Evolutionary conservation across 352 stramenopile species (phyloP), one percentile per base, ranked within the genome.

Genomic region (Pythium sukuiense): DNA sequence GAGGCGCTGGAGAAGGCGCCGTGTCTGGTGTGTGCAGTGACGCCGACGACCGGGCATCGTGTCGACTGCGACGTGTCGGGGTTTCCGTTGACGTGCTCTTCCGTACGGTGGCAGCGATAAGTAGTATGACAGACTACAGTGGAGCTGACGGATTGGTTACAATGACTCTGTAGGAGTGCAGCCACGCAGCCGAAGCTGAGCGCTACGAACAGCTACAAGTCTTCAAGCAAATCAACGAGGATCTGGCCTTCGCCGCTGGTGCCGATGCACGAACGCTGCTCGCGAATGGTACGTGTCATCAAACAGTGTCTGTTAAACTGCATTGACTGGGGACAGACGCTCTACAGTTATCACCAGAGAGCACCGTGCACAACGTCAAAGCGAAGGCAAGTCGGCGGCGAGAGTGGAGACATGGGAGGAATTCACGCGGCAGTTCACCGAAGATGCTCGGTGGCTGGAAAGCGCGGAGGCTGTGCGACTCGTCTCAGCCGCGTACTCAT

Each of bases 401-500:
- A 20, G 2, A 4, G n/a, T 18, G 18, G 41, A 6, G 30, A 45
- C 72, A 4, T 91, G 83, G 83, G 69, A 61, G 18, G 49, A 81
- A 27, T 89, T 81, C 55, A 48, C 85, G n/a, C 65, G 72, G 14
- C 64, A 80, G 7, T 85, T 85, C 41, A 69, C 71, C 9, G 67
- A 63, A 45, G 61, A 76, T 8, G n/a, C 57, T 2, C 27, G 41
- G n/a, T 82, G 72, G 65, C 48, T 87, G n/a, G 32, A 59, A 1
- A 70, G 87, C 52, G 30, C 55, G 32, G 67, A 64, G 32, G 73
- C 73, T 6, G 12, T 87, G 30, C 72, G 82, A 7, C 71, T 93
- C 29, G 58, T 88, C 9, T 93, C 85, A 6, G 83, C 83, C 13
- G 78, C 80, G 14, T 91, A 87, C 74, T 89, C 82, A 20, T 93